A percentile compares a stretch with the other conserved stretches of the same genome.
Conservation (phyloP, 179 eudicot genomes). For the Vitellaria paradoxa region DNA sequence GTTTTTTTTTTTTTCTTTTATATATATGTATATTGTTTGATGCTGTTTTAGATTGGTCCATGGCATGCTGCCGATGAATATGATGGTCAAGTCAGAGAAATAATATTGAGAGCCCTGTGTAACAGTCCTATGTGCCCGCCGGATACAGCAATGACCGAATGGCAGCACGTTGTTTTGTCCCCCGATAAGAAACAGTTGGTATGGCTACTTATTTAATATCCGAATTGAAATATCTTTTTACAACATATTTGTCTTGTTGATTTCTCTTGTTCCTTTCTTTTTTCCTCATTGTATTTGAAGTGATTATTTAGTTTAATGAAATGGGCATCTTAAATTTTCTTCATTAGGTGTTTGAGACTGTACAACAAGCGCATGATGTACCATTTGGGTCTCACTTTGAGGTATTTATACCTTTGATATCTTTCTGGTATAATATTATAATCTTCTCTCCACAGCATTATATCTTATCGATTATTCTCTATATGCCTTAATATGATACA, state of each 20-base stretch:
- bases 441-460: too few species aligned
- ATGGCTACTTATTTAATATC: conserved; percentile 9
- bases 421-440: too few species aligned
- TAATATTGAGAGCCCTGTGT: conserved; percentile 70
- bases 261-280: neutral
- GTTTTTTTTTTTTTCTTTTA: too few species aligned
- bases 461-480: too few species aligned
- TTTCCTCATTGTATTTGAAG: neutral
- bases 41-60: conserved; percentile 57
- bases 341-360: conserved; percentile 85
- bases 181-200: conserved; percentile 70
- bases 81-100: conserved; percentile 90
- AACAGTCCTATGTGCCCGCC: conserved; percentile 92
- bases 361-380: conserved; percentile 94
- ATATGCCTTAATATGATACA: too few species aligned
- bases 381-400: conserved; percentile 94
- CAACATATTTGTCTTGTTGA: too few species aligned
- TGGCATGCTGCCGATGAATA: conserved; percentile 90
- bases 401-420: conserved; percentile 37
- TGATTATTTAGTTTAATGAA: conserved; percentile 1
- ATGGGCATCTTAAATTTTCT: conserved; percentile 2
- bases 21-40: neutral
- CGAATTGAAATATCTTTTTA: neutral
- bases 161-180: conserved; percentile 81
- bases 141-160: conserved; percentile 86